Evolutionary conservation across 768 basidiomycete genomes (phyloP), one percentile per base, ranked within the genome.

Genomic region (Pleurotus eryngii): DNA sequence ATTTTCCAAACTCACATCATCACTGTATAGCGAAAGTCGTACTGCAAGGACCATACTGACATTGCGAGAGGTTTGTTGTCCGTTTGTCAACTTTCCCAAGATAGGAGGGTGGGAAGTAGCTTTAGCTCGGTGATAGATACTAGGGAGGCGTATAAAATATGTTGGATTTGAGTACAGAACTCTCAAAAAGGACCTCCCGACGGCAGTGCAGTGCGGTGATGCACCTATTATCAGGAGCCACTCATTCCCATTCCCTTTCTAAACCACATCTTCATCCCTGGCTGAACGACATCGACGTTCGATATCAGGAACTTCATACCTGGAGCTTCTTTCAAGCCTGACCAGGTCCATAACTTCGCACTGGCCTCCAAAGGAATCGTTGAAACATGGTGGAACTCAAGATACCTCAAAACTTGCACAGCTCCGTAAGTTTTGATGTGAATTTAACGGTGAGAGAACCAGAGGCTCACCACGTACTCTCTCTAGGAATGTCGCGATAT

Each of bases 311-410:
- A 65, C 15, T 66, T 72, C 70, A 74, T 74, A 57, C 72, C 65
- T 17, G 62, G 27, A 18, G 76, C 72, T 56, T 79, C 76, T 11
- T 66, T 69, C 17, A 79, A 60, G 4, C 76, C 76, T 12, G 57
- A 35, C 55, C 65, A 66, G 2, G 61, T 38, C 17, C 67, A 67
- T 7, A 30, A 50, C 45, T 57, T 53, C 27, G 42, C 22, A 12
- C 59, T 55, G 22, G 50, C 27, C 1, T 56, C 59, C 30, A 74
- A 59, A 26, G 65, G 67, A 8, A 68, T 68, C 2, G 73, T 77
- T 58, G 70, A 70, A 8, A 79, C 66, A 47, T 77, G 76, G 57
- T 71, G 75, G 57, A 77, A 77, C 49, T 75, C 73, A n/a, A 77
- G 68, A 61, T 77, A 79, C 1, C 75, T 72, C 54, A 77, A 61